Evolutionary conservation across 768 basidiomycete species (phyloP), one percentile per base, ranked within the genome.

Genomic region (Dictyophora rubrovolvata): DNA sequence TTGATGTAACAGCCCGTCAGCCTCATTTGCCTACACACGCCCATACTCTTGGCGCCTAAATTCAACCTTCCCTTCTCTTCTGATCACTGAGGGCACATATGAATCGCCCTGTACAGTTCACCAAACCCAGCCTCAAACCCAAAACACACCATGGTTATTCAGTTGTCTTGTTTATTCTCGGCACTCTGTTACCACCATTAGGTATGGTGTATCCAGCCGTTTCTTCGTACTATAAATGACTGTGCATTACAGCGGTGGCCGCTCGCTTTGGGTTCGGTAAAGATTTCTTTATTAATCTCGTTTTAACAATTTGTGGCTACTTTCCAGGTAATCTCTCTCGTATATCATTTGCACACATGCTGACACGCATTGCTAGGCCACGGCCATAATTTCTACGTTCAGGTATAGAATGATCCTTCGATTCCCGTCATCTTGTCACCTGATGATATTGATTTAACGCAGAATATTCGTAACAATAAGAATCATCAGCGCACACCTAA

Each of bases 401-500:
- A 90, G 79, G 87, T 86, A 67, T 42, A 37, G 42, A 42, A n/a
- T 48, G 67, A 56, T 33, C 50, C 51, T 20, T 42, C 52, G 54
- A 7, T 46, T 51, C 54, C 48, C 22, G 58, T 28, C 62, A 52
- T 50, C 53, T 55, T 36, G 10, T 12, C 34, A 33, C 14, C 42
- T 64, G 28, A 28, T 37, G 37, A 35, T 48, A 17, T 17, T 18
- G 18, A 60, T n/a, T 53, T 23, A 56, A 20, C 28, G 28, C 69
- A 97, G 85, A 96, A 96, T 72, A 84, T 97, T 63, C 79, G 94
- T 59, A 97, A 96, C 74, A 97, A 97, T 77, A 91, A 94, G 77
- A 94, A 83, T 65, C 81, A 89, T 68, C 77, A 79, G 14, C 84
- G 94, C 48, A 96, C 94, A n/a, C 94, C 94, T 18, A 94, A 96